Evolutionary conservation across 164 flowering plant species (phyloP).

Genomic region (Chimonanthus praecox): DNA sequence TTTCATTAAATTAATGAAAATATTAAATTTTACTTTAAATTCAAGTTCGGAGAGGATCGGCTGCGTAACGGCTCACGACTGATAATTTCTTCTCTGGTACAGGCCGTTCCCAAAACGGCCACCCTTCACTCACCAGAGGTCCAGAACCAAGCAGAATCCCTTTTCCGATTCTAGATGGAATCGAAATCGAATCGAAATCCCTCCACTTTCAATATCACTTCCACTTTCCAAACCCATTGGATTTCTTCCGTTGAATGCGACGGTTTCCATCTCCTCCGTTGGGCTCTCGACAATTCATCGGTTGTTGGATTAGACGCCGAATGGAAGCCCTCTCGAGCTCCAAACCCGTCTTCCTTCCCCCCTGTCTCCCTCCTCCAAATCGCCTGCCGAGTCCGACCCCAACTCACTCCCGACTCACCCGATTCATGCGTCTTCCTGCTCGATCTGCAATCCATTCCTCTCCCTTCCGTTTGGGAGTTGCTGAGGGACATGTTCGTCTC

Average conservation of each 20-base stretch:
- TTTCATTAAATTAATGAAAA: too few species aligned
- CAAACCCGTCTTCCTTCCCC: constrained; percentile 40
- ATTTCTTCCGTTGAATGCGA: constrained; percentile 57
- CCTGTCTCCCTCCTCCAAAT: constrained; percentile 75
- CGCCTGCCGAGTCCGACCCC: constrained; percentile 49
- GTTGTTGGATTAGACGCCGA: constrained; percentile 87
- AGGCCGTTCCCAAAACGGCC: too few species aligned
- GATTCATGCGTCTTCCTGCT: constrained; percentile 48
- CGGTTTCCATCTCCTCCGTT: constrained; percentile 43
- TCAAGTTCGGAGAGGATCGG: too few species aligned
- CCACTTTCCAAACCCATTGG: constrained; percentile 26
- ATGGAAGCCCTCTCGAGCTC: constrained; percentile 65
- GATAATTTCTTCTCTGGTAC: too few species aligned
- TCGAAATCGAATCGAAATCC: background rate
- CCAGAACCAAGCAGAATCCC: too few species aligned
- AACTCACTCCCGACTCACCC: constrained; percentile 2
- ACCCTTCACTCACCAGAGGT: too few species aligned
- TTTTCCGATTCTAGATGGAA: constrained; percentile 6
- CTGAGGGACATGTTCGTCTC: constrained; percentile 54
- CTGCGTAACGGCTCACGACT: too few species aligned
- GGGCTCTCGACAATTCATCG: constrained; percentile 47
- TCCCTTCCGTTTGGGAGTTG: constrained; percentile 45
- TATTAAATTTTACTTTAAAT: too few species aligned
- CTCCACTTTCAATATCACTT: background rate
- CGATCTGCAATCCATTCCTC: constrained; percentile 46